A percentile compares a stretch with the other conserved stretches of the same genome.
These are phyloP conservation scores for Cymbopogon flexuosus DNA, from an alignment of 202 grass and related monocot genomes.

Conservation along the genomic window DNA sequence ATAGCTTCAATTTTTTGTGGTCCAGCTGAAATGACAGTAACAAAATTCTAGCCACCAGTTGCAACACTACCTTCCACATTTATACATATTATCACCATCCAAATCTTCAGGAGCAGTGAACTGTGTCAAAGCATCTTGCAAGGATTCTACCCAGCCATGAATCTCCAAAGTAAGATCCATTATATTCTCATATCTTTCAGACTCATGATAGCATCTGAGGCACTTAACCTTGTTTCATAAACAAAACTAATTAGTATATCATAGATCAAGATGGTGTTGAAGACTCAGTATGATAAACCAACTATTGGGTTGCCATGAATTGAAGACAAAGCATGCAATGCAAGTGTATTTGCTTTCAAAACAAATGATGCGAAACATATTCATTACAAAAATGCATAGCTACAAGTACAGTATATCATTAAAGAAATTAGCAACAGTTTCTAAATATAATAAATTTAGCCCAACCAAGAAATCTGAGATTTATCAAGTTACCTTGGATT, in stretches of 20 bases:
- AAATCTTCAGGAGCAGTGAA: constrained; percentile 98
- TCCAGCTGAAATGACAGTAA: constrained; percentile 19
- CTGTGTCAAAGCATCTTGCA: constrained; percentile 98
- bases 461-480: background rate
- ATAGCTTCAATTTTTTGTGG: constrained; percentile 19
- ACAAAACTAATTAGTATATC: constrained; percentile 38
- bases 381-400: constrained; percentile 10
- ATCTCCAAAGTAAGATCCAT: constrained; percentile 99
- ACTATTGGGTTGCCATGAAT: background rate
- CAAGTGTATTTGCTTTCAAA: constrained; percentile 21
- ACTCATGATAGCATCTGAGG: constrained; percentile 93
- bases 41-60: background rate
- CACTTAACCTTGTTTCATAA: constrained; percentile 81
- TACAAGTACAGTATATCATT: background rate
- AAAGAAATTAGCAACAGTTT: constrained; percentile 20
- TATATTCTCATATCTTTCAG: constrained; percentile 97
- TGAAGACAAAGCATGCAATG: background rate
- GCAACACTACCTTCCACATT: constrained; percentile 83
- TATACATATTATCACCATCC: constrained; percentile 99
- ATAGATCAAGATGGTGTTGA: background rate
- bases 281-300: background rate
- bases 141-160: constrained; percentile 97
- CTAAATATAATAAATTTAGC: constrained; percentile 7
- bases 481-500: constrained; percentile 72
- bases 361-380: background rate